Conservation (phyloP, 805 yeast species). For the Metschnikowia kofuensis region DNA sequence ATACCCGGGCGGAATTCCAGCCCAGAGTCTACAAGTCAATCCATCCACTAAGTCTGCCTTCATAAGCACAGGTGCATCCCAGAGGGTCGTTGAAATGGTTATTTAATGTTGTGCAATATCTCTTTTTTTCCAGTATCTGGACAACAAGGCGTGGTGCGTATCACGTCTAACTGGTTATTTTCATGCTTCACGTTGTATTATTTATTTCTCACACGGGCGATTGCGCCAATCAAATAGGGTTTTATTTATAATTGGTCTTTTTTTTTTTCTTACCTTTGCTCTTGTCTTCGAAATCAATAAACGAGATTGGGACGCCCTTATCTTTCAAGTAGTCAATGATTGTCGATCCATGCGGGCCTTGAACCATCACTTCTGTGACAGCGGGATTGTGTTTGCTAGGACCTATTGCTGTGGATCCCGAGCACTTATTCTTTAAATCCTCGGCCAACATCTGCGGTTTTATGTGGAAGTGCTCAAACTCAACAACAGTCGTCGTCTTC, state of each 20-base stretch:
- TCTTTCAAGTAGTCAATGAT: conserved; percentile 56
- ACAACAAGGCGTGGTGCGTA: not conserved
- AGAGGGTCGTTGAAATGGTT: conserved; percentile 56
- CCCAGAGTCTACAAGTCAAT: conserved; percentile 49
- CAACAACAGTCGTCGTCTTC: conserved; percentile 66
- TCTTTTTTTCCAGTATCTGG: not conserved
- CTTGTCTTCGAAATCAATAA: conserved; percentile 67
- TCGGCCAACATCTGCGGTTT: conserved; percentile 64
- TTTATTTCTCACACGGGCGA: not conserved
- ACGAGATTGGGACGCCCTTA: conserved; percentile 61
- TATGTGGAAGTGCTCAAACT: conserved; percentile 65
- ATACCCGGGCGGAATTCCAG: conserved; percentile 59
- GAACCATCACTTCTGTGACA: conserved; percentile 71
- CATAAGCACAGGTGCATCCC: conserved; percentile 52
- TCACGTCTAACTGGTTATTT: not conserved
- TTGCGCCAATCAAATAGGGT: not conserved
- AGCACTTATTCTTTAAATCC: conserved; percentile 73
- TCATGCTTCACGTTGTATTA: conserved; percentile 1
- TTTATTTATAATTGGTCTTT: not conserved
- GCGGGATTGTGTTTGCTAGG: conserved; percentile 55
- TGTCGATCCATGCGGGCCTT: conserved; percentile 78
- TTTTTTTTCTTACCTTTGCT: conserved; percentile 51
- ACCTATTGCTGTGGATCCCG: conserved; percentile 81
- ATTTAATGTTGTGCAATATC: conserved; percentile 24
- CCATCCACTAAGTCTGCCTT: conserved; percentile 56